phyloP scores from a whole-genome alignment of 2,329 filamentous ascomycete genomes.

The Arthrobotrys pseudoclavata region DNA sequence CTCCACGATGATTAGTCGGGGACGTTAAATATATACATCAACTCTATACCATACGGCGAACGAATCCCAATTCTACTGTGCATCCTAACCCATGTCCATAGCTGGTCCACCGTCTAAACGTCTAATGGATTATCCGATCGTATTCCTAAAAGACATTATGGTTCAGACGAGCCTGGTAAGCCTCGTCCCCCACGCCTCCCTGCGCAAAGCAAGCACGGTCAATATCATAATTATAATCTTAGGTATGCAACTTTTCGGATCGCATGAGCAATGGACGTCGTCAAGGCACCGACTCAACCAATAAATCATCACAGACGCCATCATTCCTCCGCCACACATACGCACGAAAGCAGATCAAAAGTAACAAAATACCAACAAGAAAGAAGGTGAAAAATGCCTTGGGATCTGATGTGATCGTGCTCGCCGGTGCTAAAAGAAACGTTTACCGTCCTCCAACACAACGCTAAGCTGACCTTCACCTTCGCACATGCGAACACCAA shows the following conservation, averaged over 20 bases:
- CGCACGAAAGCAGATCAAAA: not conserved
- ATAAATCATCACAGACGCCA: constrained; percentile 21
- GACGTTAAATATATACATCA: constrained; percentile 33
- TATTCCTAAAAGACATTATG: constrained; percentile 21
- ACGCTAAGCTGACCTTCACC: constrained; percentile 52
- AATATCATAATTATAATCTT: constrained; percentile 26
- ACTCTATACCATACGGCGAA: constrained; percentile 19
- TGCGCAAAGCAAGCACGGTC: constrained; percentile 18
- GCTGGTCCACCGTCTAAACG: constrained; percentile 1
- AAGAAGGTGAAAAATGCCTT: not conserved
- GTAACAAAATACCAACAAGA: not conserved
- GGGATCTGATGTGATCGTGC: constrained; percentile 27
- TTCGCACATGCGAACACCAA: constrained; percentile 45
- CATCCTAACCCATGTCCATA: constrained; percentile 4
- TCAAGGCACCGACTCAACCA: constrained; percentile 23
- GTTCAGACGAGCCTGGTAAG: constrained; percentile 35
- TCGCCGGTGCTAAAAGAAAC: constrained; percentile 48
- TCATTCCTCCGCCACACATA: constrained; percentile 27
- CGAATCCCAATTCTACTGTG: constrained; percentile 11
- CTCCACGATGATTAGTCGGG: constrained; percentile 19
- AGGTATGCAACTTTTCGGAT: constrained; percentile 1
- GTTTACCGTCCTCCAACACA: constrained; percentile 1
- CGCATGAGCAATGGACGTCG: constrained; percentile 22
- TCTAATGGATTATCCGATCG: constrained; percentile 32
- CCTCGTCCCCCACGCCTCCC: constrained; percentile 25